Evolutionary conservation across 768 basidiomycete species (phyloP), one percentile per base, ranked within the genome.

Genomic region (Kwoniella sp.): DNA sequence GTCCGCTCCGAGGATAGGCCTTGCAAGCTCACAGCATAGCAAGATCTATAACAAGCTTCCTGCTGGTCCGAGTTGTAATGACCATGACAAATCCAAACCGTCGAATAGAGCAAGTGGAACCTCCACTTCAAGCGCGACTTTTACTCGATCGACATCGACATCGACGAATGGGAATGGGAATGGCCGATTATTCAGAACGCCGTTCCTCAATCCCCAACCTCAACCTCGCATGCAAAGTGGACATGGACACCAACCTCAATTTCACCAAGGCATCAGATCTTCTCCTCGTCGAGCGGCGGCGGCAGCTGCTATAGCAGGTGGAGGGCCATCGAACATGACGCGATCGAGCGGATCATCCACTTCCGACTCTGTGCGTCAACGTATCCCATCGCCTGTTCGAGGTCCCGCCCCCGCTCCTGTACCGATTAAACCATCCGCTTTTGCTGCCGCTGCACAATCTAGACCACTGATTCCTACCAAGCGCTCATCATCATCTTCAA

Each of bases 101-200:
- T 5, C 48, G 17, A 49, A 49, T 5, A 49, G 22, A n/a, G 17
- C 6, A 7, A 47, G 7, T 17, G n/a, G n/a, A n/a, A n/a, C n/a
- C n/a, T n/a, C n/a, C n/a, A n/a, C n/a, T 17, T 5, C 46, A 47
- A 47, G 19, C 46, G 5, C 33, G 33, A 44, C 40, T 22, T 29
- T 26, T 17, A 52, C 37, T 22, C 51, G 52, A 19, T 54, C 51
- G 60, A 53, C 51, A 27, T 44, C 26, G 50, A 29, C 60, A 17
- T 44, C 40, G 50, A 46, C 60, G 17, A 61, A 27, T 53, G n/a
- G n/a, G 33, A 33, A 33, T 13, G 33, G n/a, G n/a, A n/a, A 6
- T 24, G 60, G 60, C 21, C 54, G 49, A 55, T 51, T 54, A 19
- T 62, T 62, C 40, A 40, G 53, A 26, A 54, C 60, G 2, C 60